Percentiles rank a stretch among this genome's conserved stretches.
Conservation (phyloP, 2,329 filamentous ascomycete species). For the Fusarium temperatum region DNA sequence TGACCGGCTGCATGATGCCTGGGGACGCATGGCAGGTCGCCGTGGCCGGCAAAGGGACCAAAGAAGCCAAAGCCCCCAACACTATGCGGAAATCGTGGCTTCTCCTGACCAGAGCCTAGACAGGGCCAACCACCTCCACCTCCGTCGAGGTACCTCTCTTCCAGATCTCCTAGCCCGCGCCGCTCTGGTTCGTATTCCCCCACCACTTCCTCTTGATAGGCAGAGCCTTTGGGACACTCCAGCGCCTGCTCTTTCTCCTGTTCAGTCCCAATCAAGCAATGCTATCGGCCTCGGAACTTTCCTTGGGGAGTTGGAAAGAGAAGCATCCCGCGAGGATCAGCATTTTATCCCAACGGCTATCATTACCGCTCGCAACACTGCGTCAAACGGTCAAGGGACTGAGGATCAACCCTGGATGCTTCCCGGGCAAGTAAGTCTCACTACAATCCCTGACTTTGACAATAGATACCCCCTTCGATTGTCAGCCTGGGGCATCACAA, state of each 20-base stretch:
- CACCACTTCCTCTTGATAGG: not conserved
- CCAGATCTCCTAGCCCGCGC: not conserved
- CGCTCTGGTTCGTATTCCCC: not conserved
- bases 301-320: not conserved
- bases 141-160: not conserved
- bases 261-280: not conserved
- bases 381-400: not conserved
- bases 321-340: not conserved
- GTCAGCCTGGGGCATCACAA: too few species aligned
- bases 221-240: not conserved
- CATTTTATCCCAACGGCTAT: not conserved
- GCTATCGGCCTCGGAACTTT: not conserved
- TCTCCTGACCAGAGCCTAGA: not conserved
- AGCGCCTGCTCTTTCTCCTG: not conserved
- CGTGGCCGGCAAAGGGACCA: not conserved
- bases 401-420: not conserved
- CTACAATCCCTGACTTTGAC: not conserved
- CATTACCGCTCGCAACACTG: not conserved
- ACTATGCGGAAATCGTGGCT: not conserved
- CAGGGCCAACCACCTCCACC: not conserved
- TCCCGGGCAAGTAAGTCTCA: conserved; percentile 10
- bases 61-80: not conserved
- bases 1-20: not conserved
- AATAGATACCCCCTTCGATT: not conserved
- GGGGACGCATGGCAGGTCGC: not conserved